These are phyloP conservation scores for Apiospora kogelbergensis DNA, from an alignment of 2,329 filamentous ascomycete genomes.

Conservation along the genomic window DNA sequence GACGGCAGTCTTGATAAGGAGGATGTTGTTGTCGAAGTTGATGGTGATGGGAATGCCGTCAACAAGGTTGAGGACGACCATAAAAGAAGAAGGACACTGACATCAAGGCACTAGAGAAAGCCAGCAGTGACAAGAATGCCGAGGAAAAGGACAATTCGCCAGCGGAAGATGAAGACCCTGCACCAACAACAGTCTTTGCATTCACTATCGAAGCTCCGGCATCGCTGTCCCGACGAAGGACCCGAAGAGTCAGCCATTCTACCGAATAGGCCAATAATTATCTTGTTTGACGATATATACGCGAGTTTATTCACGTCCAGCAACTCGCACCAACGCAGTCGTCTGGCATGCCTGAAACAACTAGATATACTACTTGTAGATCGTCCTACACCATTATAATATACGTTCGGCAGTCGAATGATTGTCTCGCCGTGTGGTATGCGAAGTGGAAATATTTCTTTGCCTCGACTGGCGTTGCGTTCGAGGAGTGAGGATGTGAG, in stretches of 20 bases:
- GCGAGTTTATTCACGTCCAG: too few species aligned
- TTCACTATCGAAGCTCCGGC: constrained; percentile 31
- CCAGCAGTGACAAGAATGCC: background rate
- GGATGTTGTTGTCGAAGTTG: constrained; percentile 57
- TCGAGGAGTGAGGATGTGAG: too few species aligned
- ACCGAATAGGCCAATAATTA: background rate
- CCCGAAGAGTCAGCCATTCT: background rate
- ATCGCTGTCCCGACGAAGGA: constrained; percentile 10
- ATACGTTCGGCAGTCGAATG: too few species aligned
- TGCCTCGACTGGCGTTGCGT: too few species aligned
- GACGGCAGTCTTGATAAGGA: constrained; percentile 56
- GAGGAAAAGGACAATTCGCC: constrained; percentile 27
- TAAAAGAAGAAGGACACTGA: constrained; percentile 27
- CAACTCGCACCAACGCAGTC: background rate
- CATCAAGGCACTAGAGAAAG: background rate
- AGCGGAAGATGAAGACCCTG: constrained; percentile 9
- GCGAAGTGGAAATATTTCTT: too few species aligned
- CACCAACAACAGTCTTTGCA: constrained; percentile 22
- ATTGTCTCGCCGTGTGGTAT: too few species aligned
- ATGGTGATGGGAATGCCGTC: constrained; percentile 46
- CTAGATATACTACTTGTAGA: background rate
- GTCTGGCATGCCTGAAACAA: background rate
- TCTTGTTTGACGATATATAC: background rate
- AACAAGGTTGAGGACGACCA: constrained; percentile 35
- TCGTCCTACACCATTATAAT: too few species aligned